phyloP scores from a whole-genome alignment of 305 asterid species.

The Fraxinus dipetala region DNA sequence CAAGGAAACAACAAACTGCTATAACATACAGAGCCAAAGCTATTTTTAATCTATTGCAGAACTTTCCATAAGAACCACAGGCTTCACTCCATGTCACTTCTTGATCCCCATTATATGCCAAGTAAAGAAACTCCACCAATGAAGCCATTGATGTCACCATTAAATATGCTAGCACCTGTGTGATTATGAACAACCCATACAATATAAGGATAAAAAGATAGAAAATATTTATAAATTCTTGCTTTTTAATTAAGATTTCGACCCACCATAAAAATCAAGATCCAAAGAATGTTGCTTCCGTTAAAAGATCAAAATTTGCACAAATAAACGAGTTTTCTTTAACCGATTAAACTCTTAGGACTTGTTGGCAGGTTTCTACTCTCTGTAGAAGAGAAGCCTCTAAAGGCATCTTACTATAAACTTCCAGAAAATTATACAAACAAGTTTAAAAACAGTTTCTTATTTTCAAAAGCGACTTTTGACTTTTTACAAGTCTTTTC shows the following conservation, averaged over 20 bases:
- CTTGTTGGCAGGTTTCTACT: too few species aligned
- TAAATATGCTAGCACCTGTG: constrained; percentile 74
- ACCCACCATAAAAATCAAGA: constrained; percentile 25
- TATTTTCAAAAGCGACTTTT: background rate
- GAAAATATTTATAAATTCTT: background rate
- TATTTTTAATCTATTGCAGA: constrained; percentile 61
- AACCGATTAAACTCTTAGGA: too few species aligned
- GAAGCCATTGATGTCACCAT: constrained; percentile 79
- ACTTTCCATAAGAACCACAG: constrained; percentile 62
- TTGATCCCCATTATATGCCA: constrained; percentile 66
- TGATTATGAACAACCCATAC: background rate
- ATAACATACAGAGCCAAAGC: constrained; percentile 54
- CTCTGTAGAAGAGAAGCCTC: too few species aligned
- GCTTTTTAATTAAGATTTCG: background rate
- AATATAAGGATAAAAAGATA: background rate
- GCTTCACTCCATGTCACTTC: constrained; percentile 80
- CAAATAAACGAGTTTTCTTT: background rate
- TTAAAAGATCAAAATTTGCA: background rate
- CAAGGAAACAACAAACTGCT: constrained; percentile 57
- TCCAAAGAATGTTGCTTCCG: background rate
- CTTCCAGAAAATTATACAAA: background rate
- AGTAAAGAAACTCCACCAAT: constrained; percentile 53
- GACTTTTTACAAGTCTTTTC: background rate
- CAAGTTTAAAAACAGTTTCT: background rate
- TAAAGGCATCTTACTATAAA: too few species aligned